Evolutionary conservation across 2,329 filamentous ascomycete species (phyloP), one percentile per base, ranked within the genome.

Genomic region (Penicillium griseofulvum): DNA sequence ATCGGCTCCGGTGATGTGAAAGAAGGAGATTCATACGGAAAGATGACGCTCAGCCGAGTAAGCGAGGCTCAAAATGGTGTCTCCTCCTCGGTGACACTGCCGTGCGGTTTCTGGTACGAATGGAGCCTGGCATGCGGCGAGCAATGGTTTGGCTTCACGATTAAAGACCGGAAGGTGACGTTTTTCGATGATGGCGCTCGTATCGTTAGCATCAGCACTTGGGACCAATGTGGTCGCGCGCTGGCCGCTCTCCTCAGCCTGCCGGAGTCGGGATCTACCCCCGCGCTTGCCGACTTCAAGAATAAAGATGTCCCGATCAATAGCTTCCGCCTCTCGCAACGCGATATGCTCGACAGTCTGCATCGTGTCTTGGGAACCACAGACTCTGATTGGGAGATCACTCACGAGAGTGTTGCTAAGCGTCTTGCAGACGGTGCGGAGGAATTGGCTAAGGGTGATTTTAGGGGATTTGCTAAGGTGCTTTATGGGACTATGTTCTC

Each of bases 261-360:
- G 67, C 39, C 61, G 57, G 5, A 72, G 70, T 29, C 59, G 81
- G 19, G 73, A 8, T 7, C 61, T 69, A 50, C 81, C 74, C 66
- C 71, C 67, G 24, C 57, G 4, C 41, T 66, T 31, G 48, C 47
- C 5, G 51, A 57, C 16, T 66, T 57, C 31, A 52, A 52, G 38
- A 83, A 85, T 67, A 74, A 76, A 33, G 59, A 68, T 0, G 64
- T 86, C 1, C 81, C 75, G 58, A 67, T 86, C 26, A 76, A 74
- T 3, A 85, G 81, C 52, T 89, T 87, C 70, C 67, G 71, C 11
- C 65, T 85, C 54, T 83, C 71, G 44, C 87, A 89, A 70, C 75
- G 77, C 11, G 85, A 89, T 28, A 87, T 89, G 76, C 76, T 89
- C 36, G 79, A 81, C 31, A 80, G 79, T 16, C 67, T 85, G 12